Base-by-base conservation (phyloP, 2,329 filamentous ascomycete species). In the Penicillium hesseltinei region DNA sequence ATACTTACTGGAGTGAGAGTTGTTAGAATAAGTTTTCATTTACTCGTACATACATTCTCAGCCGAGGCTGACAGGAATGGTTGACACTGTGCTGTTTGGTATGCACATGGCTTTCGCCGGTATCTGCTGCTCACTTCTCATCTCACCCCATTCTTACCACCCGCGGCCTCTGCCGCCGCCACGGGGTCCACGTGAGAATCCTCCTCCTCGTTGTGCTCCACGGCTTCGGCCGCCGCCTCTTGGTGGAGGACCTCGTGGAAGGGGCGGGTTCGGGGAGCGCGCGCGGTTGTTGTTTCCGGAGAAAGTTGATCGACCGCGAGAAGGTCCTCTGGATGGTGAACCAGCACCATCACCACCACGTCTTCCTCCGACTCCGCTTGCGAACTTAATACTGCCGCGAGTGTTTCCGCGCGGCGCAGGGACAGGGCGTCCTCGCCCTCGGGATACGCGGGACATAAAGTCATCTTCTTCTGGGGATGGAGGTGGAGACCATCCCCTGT, bases 321-420 rank as follows among this genome's bases (percentile, higher is more conserved):
- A 38, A 45, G 53, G n/a, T 11, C 39, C 46, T 25, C 49, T 38
- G 39, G 43, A 53, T 23, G 17, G 27, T 15, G 29, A 10, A 23
- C 35, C 29, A 19, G 40, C 54, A 23, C 39, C 39, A 21, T 44
- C 29, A 19, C 48, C 54, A 23, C 39, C 39, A 21, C 71, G 63
- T 27, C 69, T 69, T 55, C 25, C 23, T 56, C 70, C 72, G 25
- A 72, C 67, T 6, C 66, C 67, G 33, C 58, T 67, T 23, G 68
- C 71, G 50, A 77, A 71, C 8, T 69, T 71, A 29, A 77, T 77
- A 51, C 70, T 67, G 10, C 68, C 63, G 21, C 74, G 72, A 39
- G 58, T 68, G 17, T 62, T 62, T 38, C 56, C 58, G 17, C 67
- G 63, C 25, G 66, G 63, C 25, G 61, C 64, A 27, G 71, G 61